Base-by-base conservation (phyloP, 2,329 filamentous ascomycete species). In the Alternaria solani region DNA sequence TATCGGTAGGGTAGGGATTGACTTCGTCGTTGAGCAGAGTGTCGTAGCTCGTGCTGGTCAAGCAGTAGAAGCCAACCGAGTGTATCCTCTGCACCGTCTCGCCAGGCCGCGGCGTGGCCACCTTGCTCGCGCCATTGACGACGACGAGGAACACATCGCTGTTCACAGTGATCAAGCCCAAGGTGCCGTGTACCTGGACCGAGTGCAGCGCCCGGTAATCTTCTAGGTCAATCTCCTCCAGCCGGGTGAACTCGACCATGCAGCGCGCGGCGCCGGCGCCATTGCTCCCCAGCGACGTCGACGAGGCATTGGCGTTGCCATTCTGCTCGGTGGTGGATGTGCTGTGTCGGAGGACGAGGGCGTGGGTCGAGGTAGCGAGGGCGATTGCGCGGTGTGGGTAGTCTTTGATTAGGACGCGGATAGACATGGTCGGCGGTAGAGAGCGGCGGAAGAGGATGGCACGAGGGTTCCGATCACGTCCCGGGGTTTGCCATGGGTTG, bases 141-240 rank as follows among this genome's bases (percentile, higher is more conserved):
- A 97, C 91, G 62, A 93, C 95, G 16, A 98, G 83, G 76, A 98
- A 98, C 14, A 97, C 89, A 81, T 97, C 93, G 61, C 88, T 86
- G 64, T 89, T 88, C 63, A 96, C 86, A 0, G 93, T 91, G 69
- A 97, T 94, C 63, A 98, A 82, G 2, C 94, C 94, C 46, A 98
- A 82, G 0, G 94, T 98, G 56, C 94, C 94, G 75, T 93, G 89
- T 34, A 94, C 90, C 16, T 89, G 89, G 47, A 91, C 84, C 18
- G 89, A 86, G 30, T 88, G 91, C 60, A 97, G 81, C 12, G 89
- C 85, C 43, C 92, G 88, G 79, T 94, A 97, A 64, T 93, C 90
- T 69, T 83, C 86, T 61, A 96, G 82, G 64, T 95, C 86, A 57
- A 88, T 83, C 46, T 86, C 83, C 36, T 88, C 85, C 39, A 87